Evolutionary conservation across 306 rosid genomes (phyloP), one percentile per base, ranked within the genome.

Genomic region (Cyclanthera cordifolia): DNA sequence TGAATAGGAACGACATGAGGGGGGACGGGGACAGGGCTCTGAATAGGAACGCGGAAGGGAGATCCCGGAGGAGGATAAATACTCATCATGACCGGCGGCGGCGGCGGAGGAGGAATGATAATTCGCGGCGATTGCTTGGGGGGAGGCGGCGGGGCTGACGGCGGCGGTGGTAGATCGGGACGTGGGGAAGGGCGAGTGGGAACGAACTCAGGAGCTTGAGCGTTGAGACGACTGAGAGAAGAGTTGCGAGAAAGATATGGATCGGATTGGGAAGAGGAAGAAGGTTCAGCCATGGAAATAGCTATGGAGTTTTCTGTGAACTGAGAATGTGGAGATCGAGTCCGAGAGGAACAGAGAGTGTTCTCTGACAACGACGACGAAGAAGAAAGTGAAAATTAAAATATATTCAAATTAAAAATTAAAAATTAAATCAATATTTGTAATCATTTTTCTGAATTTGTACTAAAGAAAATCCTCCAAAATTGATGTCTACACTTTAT

Each of bases 211-310:
- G 88, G 92, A 13, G 97, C 97, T 80, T 78, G 88, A 0, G 97
- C 97, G 87, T 92, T 92, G 80, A 92, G 96, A 21, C 90, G 85
- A 64, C 97, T 87, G 55, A 82, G 79, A 14, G 96, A 91, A 53
- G 60, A 75, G 84, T 58, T 89, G 15, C 84, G 79, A 4, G 87
- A 77, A 3, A 83, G 80, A 56, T 84, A 60, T 47, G 88, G 86
- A 80, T 84, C 90, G 67, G 84, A 50, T 43, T 74, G 78, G 37
- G 75, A 76, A n/a, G 57, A 57, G 5, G 69, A 64, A 39, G 52
- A 73, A 55, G 82, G 87, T 25, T 87, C 83, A 5, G 84, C 94
- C 96, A 90, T 75, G 23, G 61, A 4, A 59, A 57, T 59, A 21
- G 68, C 23, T 30, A 46, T 25, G 51, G 70, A 65, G 70, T 23